phyloP scores from a whole-genome alignment of 371 early-diverging fungal species.

The Saksenaea oblongispora region DNA sequence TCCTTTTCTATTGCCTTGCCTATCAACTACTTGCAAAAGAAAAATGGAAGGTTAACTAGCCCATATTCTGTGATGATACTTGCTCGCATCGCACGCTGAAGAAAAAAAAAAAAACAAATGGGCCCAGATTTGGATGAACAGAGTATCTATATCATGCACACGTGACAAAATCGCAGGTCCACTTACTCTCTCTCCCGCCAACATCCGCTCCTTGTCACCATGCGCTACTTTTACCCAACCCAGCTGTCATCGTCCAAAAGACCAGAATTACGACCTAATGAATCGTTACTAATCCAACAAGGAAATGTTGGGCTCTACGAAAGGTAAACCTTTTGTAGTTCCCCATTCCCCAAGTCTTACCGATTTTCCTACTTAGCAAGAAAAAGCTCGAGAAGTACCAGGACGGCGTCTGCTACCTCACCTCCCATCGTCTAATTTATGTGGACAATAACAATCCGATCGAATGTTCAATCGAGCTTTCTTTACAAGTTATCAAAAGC shows the following conservation, averaged over 20 bases:
- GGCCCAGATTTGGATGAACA: neutral
- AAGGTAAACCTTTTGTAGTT: conserved; percentile 40
- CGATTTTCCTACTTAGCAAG: conserved; percentile 30
- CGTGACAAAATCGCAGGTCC: neutral
- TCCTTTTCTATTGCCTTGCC: conserved; percentile 65
- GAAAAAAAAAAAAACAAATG: neutral
- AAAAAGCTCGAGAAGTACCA: conserved; percentile 63
- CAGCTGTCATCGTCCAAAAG: conserved; percentile 58
- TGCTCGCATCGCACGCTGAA: neutral
- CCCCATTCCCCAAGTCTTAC: neutral
- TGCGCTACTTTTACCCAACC: conserved; percentile 57
- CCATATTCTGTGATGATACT: neutral
- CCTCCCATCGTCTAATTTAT: conserved; percentile 78
- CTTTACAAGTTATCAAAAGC: conserved; percentile 48
- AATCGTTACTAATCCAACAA: conserved; percentile 59
- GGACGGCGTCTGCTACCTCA: conserved; percentile 77
- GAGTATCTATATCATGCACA: neutral
- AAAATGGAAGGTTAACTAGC: neutral
- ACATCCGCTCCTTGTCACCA: conserved; percentile 16
- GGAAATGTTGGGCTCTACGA: conserved; percentile 74
- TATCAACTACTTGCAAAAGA: conserved; percentile 37
- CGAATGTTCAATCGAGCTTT: conserved; percentile 59
- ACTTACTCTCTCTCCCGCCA: too few species aligned
- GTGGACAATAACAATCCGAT: conserved; percentile 64
- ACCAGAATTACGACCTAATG: conserved; percentile 57